Base-by-base conservation (phyloP, 2,329 filamentous ascomycete genomes). In the Xylaria sp. region DNA sequence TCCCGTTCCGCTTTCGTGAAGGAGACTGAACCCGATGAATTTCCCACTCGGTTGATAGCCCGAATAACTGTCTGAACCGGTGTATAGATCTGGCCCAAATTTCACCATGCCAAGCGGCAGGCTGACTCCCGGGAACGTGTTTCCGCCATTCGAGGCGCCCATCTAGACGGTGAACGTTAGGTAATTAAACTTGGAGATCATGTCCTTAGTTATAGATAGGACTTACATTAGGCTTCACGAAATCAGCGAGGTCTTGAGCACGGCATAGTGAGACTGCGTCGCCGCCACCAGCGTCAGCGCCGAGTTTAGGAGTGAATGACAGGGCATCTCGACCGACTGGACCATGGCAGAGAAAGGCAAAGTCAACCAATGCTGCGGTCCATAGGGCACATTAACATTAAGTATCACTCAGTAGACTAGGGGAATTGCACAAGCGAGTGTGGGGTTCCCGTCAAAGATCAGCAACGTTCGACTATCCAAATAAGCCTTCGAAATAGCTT, bases 1-100 rank as follows among this genome's bases (percentile, higher is more conserved):
- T 7, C 89, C 89, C 0, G 88, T 91, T 2, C 88, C 87, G 63
- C 83, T 85, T 71, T 89, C 87, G 67, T 89, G 87, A 69, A 89
- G 84, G 82, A 89, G 80, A 61, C 83, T 85, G 73, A 88, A 88
- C 17, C 84, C 86, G 2, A 81, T 84, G 66, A 88, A 83, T 33
- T 82, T 80, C 2, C 85, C 85, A 28, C 74, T 74, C 0, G 79
- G 70, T 49, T 79, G 77, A 63, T 84, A 86, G 15, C 84, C 84
- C 2, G 83, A 85, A 67, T 86, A 86, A 21, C 79, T 78, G 65
- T 85, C 83, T 9, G 75, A 75, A 12, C 80, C 81, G 12, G 77
- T 79, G 58, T 82, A 78, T 12, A 84, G 73, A 52, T 84, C 80
- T 8, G 83, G 82, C 3, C 81, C 82, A 3, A 83, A 74, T 71